Evolutionary conservation across 2,329 filamentous ascomycete genomes (phyloP), one percentile per base, ranked within the genome.

Genomic region (Ophiostoma tasmaniense): DNA sequence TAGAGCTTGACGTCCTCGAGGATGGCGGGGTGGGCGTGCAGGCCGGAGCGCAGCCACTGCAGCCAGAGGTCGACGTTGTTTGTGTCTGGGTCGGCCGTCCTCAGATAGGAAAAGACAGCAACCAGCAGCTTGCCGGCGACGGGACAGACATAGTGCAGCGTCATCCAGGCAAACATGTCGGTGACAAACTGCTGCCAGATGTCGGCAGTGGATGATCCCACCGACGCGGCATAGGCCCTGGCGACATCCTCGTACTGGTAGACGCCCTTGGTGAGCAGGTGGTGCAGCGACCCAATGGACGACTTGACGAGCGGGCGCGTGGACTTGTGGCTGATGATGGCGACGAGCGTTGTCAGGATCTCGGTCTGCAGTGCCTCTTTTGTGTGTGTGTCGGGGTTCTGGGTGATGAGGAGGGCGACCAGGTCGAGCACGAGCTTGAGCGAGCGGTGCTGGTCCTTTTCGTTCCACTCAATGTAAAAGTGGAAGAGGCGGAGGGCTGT

Each of bases 221-320:
- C 11, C 10, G 45, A 50, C 17, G 3, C 42, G 45, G 72, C 73
- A 72, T 85, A 87, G 30, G 77, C 80, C 20, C 74, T 73, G 13
- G 78, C 76, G 39, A 87, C 76, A 70, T 85, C 79, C 69, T 79
- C 75, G 69, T 84, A 73, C 73, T 79, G 79, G 33, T 90, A 77
- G 14, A 88, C 80, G 1, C 81, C 79, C 75, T 90, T 92, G 65
- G 81, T 79, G 3, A 92, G 75, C 69, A 92, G 84, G 73, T 88
- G 84, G 65, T 90, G 87, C 50, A 92, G 79, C 20, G 85, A 85
- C 74, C 89, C 88, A 71, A 92, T 84, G 7, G 88, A 86, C 45
- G 89, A 89, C 75, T 92, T 92, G 55, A 88, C 87, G 67, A 89
- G 81, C 11, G 87, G 84, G 72, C 85, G 87, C 20, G 87, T 82